Evolutionary conservation across 495 filamentous ascomycete species (phyloP), one percentile per base, ranked within the genome.

Genomic region (Lepraria neglecta): DNA sequence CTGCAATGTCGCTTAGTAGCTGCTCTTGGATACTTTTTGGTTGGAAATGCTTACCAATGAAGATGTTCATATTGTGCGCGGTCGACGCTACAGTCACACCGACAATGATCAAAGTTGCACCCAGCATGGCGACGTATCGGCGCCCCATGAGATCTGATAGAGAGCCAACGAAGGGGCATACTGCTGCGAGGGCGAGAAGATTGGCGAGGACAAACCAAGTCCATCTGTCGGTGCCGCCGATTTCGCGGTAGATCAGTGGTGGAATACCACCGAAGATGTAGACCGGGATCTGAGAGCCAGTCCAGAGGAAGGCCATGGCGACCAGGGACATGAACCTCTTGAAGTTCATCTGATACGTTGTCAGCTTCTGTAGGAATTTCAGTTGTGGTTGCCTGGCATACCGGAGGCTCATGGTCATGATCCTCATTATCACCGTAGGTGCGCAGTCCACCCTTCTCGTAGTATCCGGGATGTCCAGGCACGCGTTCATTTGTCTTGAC

Each of bases 121-220:
- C 87, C 19, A 79, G 68, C 38, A 89, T 74, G 28, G 86, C 86
- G 24, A 89, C 83, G 68, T 79, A 85, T 59, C 86, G 80, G 61
- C 87, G 82, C 38, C 87, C 87, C 50, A 87, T 68, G 9, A 89
- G 69, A 75, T 90, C 87, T 6, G 87, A 89, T 1, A 90, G 65
- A 24, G 81, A 82, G 5, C 87, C 87, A 28, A 89, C 86, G 60
- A 90, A 89, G 10, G 87, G 87, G 57, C 84, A 87, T 12, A 89
- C 80, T 51, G 80, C 83, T 4, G 87, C 85, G 3, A 87, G 78
- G 45, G 84, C 76, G 10, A 90, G 79, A 4, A 90, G 73, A 65
- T 90, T 84, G 19, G 80, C 84, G 3, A 87, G 75, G 44, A 87
- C 80, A 75, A 89, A 83, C 87, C 87, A 89, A n/a, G 87, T 76